These are phyloP conservation scores for Trypanosoma mega DNA, from an alignment of 208 protist species.

Conservation along the genomic window DNA sequence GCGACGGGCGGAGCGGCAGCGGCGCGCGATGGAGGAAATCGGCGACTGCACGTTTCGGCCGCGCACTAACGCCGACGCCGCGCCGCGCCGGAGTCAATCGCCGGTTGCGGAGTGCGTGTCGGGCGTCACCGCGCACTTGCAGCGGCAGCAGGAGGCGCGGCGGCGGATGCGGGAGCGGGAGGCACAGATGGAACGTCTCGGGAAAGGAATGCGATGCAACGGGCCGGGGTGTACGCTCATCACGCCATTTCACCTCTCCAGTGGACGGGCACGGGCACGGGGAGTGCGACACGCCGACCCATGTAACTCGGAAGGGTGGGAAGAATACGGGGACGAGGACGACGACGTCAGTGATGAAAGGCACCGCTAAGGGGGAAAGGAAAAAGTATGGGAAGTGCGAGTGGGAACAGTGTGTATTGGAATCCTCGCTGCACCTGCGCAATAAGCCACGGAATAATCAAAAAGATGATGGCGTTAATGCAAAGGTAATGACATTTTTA, in stretches of 20 bases:
- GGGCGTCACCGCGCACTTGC: constrained; percentile 57
- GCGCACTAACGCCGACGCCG: constrained; percentile 38
- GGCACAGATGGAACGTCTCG: constrained; percentile 40
- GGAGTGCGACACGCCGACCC: background rate
- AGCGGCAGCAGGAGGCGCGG: constrained; percentile 55
- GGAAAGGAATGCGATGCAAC: constrained; percentile 29
- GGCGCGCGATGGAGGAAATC: constrained; percentile 44
- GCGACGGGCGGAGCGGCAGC: constrained; percentile 27
- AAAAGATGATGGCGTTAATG: too few species aligned
- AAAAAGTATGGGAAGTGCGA: too few species aligned
- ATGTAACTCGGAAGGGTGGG: background rate
- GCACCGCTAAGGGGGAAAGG: too few species aligned
- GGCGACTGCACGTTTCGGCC: constrained; percentile 84
- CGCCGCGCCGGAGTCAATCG: constrained; percentile 10
- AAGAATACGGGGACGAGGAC: background rate
- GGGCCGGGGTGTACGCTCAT: constrained; percentile 33
- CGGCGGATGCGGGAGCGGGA: constrained; percentile 46
- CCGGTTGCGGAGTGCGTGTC: constrained; percentile 29
- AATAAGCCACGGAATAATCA: too few species aligned
- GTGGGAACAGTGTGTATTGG: too few species aligned
- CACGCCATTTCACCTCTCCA: constrained; percentile 37
- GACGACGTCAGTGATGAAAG: too few species aligned
- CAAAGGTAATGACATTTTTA: too few species aligned
- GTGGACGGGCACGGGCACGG: constrained; percentile 2
- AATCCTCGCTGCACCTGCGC: too few species aligned